These are phyloP conservation scores for Zychaea mexicana DNA, from an alignment of 371 early-diverging fungal genomes.

Conservation along the genomic window DNA sequence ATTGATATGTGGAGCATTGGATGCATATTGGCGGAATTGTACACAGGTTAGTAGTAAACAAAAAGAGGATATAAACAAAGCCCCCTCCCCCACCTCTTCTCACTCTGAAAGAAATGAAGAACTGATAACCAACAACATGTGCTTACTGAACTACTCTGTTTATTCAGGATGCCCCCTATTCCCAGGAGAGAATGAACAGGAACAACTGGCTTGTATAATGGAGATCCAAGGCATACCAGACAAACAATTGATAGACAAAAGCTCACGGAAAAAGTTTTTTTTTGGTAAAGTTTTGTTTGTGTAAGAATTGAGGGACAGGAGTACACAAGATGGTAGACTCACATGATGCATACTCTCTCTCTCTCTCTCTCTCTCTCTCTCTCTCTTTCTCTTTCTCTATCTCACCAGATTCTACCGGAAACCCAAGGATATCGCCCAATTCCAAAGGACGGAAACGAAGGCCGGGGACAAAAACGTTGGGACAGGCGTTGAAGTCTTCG, in stretches of 20 bases:
- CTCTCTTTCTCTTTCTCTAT: not conserved
- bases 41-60: slow-evolving; percentile 58
- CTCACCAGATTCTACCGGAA: slow-evolving; percentile 56
- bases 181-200: slow-evolving; percentile 96
- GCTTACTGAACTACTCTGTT: not conserved
- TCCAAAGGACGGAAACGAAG: slow-evolving; percentile 84
- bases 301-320: too few relatives aligned
- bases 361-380: too few relatives aligned
- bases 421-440: slow-evolving; percentile 73
- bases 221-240: slow-evolving; percentile 88
- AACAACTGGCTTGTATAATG: slow-evolving; percentile 94
- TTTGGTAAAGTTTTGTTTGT: slow-evolving; percentile 74
- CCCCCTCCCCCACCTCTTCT: too few relatives aligned
- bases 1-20: slow-evolving; percentile 99
- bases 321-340: not conserved
- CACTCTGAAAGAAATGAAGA: not conserved
- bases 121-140: not conserved
- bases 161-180: slow-evolving; percentile 83
- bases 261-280: slow-evolving; percentile 80
- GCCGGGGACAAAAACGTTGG: slow-evolving; percentile 74
- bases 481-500: slow-evolving; percentile 63
- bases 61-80: too few relatives aligned
- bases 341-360: too few relatives aligned
- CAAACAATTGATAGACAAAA: slow-evolving; percentile 71
- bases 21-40: slow-evolving; percentile 97